phyloP scores from a whole-genome alignment of 1,284 basidiomycete genomes.

The Ceratobasidium sp. region DNA sequence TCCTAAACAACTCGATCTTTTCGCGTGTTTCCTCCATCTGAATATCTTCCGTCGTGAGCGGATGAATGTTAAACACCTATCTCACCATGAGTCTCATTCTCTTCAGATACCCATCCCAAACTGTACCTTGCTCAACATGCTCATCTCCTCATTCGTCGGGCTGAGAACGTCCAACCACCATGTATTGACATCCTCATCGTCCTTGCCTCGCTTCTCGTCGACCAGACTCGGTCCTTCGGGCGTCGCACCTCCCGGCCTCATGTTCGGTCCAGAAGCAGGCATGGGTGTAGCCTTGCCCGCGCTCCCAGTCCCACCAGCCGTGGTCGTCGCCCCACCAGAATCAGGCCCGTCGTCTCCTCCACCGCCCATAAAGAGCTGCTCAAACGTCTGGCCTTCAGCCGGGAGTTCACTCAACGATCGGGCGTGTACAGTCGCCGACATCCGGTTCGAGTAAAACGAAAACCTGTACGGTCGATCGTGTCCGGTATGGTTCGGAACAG shows the following conservation, averaged over 20 bases:
- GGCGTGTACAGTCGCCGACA: slow-evolving; percentile 94
- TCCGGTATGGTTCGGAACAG: slow-evolving; percentile 54
- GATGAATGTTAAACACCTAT: slow-evolving; percentile 96
- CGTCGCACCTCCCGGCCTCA: neutral
- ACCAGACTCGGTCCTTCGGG: neutral
- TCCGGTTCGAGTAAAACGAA: slow-evolving; percentile 96
- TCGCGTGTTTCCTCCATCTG: slow-evolving; percentile 99
- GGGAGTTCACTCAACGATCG: slow-evolving; percentile 92
- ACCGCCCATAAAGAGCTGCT: slow-evolving; percentile 88
- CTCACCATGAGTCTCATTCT: slow-evolving; percentile 3
- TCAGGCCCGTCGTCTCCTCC: slow-evolving; percentile 29
- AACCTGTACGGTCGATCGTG: slow-evolving; percentile 95
- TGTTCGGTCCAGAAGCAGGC: neutral
- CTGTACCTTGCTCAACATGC: slow-evolving; percentile 86
- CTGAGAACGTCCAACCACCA: slow-evolving; percentile 98
- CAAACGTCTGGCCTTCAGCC: slow-evolving; percentile 91
- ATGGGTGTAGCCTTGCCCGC: slow-evolving; percentile 19
- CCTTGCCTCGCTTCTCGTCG: slow-evolving; percentile 25
- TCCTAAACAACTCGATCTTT: slow-evolving; percentile 99
- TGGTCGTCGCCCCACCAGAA: neutral
- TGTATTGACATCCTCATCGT: slow-evolving; percentile 75
- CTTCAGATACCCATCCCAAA: neutral
- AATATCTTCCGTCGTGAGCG: slow-evolving; percentile 98
- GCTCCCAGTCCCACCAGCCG: slow-evolving; percentile 21
- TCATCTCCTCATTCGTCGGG: slow-evolving; percentile 99